A percentile compares a stretch with the other conserved stretches of the same genome.
These are phyloP conservation scores for Chimonanthus praecox DNA, from an alignment of 164 flowering plant species.

Conservation along the genomic window DNA sequence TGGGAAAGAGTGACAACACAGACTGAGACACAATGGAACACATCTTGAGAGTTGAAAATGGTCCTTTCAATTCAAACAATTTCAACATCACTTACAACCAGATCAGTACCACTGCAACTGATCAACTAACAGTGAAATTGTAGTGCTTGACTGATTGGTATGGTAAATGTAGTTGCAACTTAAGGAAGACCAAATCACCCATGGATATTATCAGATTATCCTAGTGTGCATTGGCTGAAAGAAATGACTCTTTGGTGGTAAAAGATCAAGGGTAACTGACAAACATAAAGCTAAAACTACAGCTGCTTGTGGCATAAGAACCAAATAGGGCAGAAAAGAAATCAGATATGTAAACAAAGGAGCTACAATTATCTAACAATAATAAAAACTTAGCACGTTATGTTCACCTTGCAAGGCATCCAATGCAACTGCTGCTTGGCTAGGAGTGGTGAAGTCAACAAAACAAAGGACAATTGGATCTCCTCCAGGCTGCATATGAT, in stretches of 20 bases:
- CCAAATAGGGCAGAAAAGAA: conserved; percentile 8
- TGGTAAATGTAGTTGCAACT: not conserved
- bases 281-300: not conserved
- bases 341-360: conserved; percentile 3
- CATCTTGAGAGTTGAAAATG: not conserved
- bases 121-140: too few relatives aligned
- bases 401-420: conserved; percentile 85
- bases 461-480: conserved; percentile 82
- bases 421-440: conserved; percentile 83
- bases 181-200: not conserved
- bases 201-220: not conserved
- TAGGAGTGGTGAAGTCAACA: conserved; percentile 79
- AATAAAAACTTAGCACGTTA: conserved; percentile 8
- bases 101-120: too few relatives aligned
- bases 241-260: not conserved
- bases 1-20: too few relatives aligned
- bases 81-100: not conserved
- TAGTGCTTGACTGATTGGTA: not conserved
- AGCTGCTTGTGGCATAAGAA: conserved; percentile 4
- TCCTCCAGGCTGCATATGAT: conserved; percentile 63
- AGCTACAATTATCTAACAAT: conserved; percentile 6
- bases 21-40: too few relatives aligned
- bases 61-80: not conserved
- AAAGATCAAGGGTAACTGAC: too few relatives aligned
- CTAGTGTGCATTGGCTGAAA: not conserved